Base-by-base conservation (phyloP, 495 filamentous ascomycete species). In the Penicillium longicatenatum region DNA sequence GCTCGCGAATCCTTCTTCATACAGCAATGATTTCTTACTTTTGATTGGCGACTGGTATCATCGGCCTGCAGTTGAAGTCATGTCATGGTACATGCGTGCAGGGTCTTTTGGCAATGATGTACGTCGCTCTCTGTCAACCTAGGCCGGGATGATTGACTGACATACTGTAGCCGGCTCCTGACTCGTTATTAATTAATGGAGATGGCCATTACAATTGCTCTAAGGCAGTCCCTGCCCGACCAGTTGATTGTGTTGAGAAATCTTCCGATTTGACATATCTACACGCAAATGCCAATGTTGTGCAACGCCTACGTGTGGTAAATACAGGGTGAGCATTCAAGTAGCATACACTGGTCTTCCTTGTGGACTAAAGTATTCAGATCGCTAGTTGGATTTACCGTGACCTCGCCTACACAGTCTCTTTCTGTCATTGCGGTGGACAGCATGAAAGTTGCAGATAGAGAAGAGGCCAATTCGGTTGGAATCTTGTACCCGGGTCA, bases 181-280 rank as follows among this genome's bases (percentile, higher is more conserved):
- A 83, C 50, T 80, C 75, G 0, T 47, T 83, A 3, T 55, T 83
- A 6, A 57, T 83, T n/a, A 81, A 83, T 59, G 80, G 80, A 19
- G 54, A 53, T 6, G 80, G 80, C n/a, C 52, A 62, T 7, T 83
- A 77, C 54, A 62, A 76, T 29, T 83, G 80, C 62, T 76, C 69
- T 1, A 74, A 72, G 67, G 77, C 79, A 4, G 73, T 79, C 7
- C 75, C 77, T 41, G 77, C 78, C 14, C 54, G 75, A 20, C 78
- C 78, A 0, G 53, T 80, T 31, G 69, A 80, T 26, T 82, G 79
- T 58, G 49, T 65, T 20, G 46, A 64, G 11, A 37, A 37, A 11
- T 16, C 33, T 8, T 12, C 3, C 33, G 33, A 37, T 37, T 12
- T 11, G 10, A 12, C 33, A 12, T 37, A 37, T 3, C 33, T 1